phyloP scores from a whole-genome alignment of 2,329 filamentous ascomycete genomes.

The Penicillium janthinellum region DNA sequence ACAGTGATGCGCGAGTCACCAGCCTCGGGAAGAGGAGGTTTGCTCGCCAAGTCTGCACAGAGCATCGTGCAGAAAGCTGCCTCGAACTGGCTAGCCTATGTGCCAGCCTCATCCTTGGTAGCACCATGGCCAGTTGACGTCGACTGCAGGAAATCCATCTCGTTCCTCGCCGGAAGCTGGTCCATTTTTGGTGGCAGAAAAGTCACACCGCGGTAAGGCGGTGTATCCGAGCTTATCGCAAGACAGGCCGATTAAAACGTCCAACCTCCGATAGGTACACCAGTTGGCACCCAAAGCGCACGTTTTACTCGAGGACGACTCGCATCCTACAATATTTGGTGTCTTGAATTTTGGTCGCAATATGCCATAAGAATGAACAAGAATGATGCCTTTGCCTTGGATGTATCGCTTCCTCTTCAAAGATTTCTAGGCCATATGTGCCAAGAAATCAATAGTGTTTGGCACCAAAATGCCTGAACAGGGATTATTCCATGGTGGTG shows the following conservation, averaged over 20 bases:
- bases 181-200: conserved; percentile 12
- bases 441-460: not conserved
- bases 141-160: not conserved
- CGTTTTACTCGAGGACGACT: not conserved
- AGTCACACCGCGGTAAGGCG: conserved; percentile 17
- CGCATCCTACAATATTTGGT: too few relatives aligned
- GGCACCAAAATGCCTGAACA: not conserved
- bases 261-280: not conserved
- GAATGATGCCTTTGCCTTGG: not conserved
- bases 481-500: not conserved
- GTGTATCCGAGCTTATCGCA: conserved; percentile 7
- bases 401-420: not conserved
- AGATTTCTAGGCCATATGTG: not conserved
- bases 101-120: conserved; percentile 23
- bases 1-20: not conserved
- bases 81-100: conserved; percentile 14
- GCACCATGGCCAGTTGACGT: conserved; percentile 25
- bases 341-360: too few relatives aligned
- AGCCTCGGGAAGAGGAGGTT: not conserved
- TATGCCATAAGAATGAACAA: not conserved
- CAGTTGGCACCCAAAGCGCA: not conserved
- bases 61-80: conserved; percentile 16
- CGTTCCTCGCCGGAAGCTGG: conserved; percentile 12
- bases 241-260: too few relatives aligned
- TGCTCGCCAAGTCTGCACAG: conserved; percentile 14